These are phyloP conservation scores for Plectosphaerella plurivora DNA, from an alignment of 2,329 filamentous ascomycete species.

Conservation along the genomic window DNA sequence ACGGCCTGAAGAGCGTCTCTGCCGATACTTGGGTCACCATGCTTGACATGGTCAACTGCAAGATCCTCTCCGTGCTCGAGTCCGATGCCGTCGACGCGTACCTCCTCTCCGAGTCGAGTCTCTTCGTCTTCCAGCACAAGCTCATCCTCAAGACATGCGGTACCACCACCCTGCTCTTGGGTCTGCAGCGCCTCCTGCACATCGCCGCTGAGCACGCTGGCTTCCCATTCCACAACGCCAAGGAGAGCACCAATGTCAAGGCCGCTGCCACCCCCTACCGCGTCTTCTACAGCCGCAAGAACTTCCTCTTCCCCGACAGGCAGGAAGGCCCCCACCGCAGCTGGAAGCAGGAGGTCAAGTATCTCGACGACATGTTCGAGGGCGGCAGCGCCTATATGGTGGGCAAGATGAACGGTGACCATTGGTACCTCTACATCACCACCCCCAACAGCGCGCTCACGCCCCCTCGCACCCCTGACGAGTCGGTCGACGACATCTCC, in stretches of 20 bases:
- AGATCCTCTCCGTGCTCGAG: constrained; percentile 89
- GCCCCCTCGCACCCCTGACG: constrained; percentile 72
- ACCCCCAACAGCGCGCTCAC: constrained; percentile 76
- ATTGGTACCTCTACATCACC: constrained; percentile 98
- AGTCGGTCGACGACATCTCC: constrained; percentile 29
- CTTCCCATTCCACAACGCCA: constrained; percentile 76
- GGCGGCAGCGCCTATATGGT: constrained; percentile 98
- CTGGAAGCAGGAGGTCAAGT: constrained; percentile 95
- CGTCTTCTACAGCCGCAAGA: constrained; percentile 98
- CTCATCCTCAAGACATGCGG: constrained; percentile 98
- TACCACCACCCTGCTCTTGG: constrained; percentile 87
- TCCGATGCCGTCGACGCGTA: constrained; percentile 96
- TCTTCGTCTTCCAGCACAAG: constrained; percentile 99
- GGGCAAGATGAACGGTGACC: constrained; percentile 98
- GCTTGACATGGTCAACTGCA: constrained; percentile 98
- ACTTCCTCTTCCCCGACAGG: constrained; percentile 92
- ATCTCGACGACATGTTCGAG: constrained; percentile 84
- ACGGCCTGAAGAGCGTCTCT: constrained; percentile 81
- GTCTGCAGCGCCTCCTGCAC: constrained; percentile 84
- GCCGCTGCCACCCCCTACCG: constrained; percentile 85
- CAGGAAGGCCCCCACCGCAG: constrained; percentile 92
- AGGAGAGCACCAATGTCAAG: constrained; percentile 60
- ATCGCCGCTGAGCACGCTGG: constrained; percentile 84
- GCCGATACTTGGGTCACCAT: constrained; percentile 89
- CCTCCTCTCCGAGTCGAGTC: constrained; percentile 96